phyloP scores from a whole-genome alignment of 1,139 yeast genomes.

The Protomyces lactucae-debilis region DNA sequence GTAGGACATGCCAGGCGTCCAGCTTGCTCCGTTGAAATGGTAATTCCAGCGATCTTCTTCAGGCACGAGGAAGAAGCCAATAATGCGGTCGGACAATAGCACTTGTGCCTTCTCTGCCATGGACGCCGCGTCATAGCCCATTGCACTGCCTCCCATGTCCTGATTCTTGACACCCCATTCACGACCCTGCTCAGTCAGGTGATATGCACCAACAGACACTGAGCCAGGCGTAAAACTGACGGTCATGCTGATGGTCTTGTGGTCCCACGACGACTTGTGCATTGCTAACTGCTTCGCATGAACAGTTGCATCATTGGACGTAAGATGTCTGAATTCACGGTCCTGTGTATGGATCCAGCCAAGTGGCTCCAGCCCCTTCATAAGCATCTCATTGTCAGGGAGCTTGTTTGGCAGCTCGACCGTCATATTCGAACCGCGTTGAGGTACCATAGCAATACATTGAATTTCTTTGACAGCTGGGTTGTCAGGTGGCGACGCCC shows the following conservation, averaged over 20 bases:
- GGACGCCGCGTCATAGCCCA: conserved; percentile 42
- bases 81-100: conserved; percentile 65
- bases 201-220: conserved; percentile 65
- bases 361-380: conserved; percentile 41
- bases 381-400: conserved; percentile 36
- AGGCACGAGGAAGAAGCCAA: conserved; percentile 85
- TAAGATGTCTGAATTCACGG: conserved; percentile 55
- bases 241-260: conserved; percentile 52
- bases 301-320: conserved; percentile 67
- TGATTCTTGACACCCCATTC: conserved; percentile 70
- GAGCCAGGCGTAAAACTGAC: conserved; percentile 82
- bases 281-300: conserved; percentile 48
- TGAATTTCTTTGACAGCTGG: conserved; percentile 69
- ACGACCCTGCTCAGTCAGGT: conserved; percentile 59
- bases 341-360: conserved; percentile 48
- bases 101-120: conserved; percentile 66
- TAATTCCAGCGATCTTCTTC: conserved; percentile 84
- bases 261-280: conserved; percentile 39
- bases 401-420: conserved; percentile 49
- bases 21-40: conserved; percentile 79
- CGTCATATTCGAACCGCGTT: conserved; percentile 65
- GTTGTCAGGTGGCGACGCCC: conserved; percentile 67
- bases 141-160: conserved; percentile 40
- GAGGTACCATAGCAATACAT: conserved; percentile 79
- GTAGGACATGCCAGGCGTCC: conserved; percentile 60